Evolutionary conservation across 2,329 filamentous ascomycete species (phyloP).

Genomic region (Alternaria burnsii): DNA sequence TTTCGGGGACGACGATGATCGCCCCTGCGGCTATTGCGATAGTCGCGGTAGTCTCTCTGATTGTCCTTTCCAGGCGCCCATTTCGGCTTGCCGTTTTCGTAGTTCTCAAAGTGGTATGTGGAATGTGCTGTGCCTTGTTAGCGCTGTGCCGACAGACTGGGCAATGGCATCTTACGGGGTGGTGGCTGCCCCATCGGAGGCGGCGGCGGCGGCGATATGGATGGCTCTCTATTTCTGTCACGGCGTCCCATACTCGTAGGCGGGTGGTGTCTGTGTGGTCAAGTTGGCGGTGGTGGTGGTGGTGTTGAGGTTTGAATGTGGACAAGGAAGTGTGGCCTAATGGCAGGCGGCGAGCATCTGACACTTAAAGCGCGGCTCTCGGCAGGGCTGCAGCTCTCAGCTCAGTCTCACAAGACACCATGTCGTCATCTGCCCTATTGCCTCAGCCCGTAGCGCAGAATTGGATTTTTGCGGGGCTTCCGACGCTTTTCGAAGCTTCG

Average conservation of each 20-base stretch:
- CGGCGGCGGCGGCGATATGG: constrained; percentile 26
- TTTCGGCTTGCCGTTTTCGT: constrained; percentile 40
- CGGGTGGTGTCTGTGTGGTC: neutral
- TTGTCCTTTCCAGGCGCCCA: constrained; percentile 36
- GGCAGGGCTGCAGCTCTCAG: constrained; percentile 11
- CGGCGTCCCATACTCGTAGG: constrained; percentile 30
- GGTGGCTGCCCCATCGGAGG: constrained; percentile 30
- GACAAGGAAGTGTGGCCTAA: neutral
- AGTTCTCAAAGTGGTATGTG: constrained; percentile 39
- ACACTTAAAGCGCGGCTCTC: constrained; percentile 22
- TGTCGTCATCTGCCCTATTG: constrained; percentile 28
- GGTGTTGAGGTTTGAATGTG: constrained; percentile 2
- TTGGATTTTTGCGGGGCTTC: constrained; percentile 17
- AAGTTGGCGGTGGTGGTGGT: neutral
- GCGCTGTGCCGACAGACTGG: neutral
- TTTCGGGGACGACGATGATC: constrained; percentile 29
- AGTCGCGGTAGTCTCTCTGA: constrained; percentile 32
- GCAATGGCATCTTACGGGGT: neutral
- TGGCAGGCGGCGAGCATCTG: constrained; percentile 16
- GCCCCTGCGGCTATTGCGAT: constrained; percentile 31
- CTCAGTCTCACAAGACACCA: constrained; percentile 17
- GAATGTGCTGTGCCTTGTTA: constrained; percentile 24
- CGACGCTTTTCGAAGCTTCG: constrained; percentile 21
- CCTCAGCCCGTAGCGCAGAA: constrained; percentile 16
- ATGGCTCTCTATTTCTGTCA: constrained; percentile 17